Conservation (phyloP, 2,329 filamentous ascomycete genomes). For the Phialophora macrospora region DNA sequence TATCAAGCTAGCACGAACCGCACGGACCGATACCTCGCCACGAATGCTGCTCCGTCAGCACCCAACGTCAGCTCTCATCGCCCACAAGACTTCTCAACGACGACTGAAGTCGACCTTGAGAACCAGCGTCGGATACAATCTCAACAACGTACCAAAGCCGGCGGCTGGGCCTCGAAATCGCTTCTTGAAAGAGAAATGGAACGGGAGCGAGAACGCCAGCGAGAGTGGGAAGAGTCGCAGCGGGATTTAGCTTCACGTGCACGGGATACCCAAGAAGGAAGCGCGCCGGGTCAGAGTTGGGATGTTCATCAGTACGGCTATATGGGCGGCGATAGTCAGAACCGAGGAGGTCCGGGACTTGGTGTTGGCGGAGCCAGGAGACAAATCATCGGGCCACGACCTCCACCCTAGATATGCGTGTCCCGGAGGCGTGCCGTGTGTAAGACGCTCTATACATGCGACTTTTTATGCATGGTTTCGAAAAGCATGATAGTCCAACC, state of each 20-base stretch:
- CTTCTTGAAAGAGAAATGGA: slow-evolving; percentile 71
- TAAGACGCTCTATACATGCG: not conserved
- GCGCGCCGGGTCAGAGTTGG: slow-evolving; percentile 59
- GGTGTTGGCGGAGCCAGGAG: slow-evolving; percentile 61
- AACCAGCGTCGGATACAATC: slow-evolving; percentile 58
- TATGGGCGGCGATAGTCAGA: slow-evolving; percentile 66
- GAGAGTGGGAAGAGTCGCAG: slow-evolving; percentile 68
- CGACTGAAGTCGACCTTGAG: slow-evolving; percentile 61
- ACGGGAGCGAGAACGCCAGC: slow-evolving; percentile 66
- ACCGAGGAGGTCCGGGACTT: slow-evolving; percentile 56
- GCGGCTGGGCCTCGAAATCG: slow-evolving; percentile 66
- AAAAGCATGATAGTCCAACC: not conserved
- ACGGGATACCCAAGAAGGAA: slow-evolving; percentile 52
- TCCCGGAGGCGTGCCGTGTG: not conserved
- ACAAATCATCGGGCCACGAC: slow-evolving; percentile 67
- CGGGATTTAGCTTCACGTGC: slow-evolving; percentile 55
- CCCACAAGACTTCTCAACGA: slow-evolving; percentile 55
- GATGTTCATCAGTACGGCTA: slow-evolving; percentile 67
- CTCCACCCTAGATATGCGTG: slow-evolving; percentile 44
- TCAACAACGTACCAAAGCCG: slow-evolving; percentile 63
- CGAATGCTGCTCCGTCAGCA: slow-evolving; percentile 57
- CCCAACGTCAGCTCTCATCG: slow-evolving; percentile 48
- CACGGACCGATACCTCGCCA: slow-evolving; percentile 61
- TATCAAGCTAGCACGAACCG: slow-evolving; percentile 49
- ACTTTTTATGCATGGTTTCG: not conserved